Percentiles rank a stretch among this genome's conserved stretches.
Evolutionary conservation across 2,329 filamentous ascomycete species (phyloP).

Genomic region (Ceratocystis colombiana): DNA sequence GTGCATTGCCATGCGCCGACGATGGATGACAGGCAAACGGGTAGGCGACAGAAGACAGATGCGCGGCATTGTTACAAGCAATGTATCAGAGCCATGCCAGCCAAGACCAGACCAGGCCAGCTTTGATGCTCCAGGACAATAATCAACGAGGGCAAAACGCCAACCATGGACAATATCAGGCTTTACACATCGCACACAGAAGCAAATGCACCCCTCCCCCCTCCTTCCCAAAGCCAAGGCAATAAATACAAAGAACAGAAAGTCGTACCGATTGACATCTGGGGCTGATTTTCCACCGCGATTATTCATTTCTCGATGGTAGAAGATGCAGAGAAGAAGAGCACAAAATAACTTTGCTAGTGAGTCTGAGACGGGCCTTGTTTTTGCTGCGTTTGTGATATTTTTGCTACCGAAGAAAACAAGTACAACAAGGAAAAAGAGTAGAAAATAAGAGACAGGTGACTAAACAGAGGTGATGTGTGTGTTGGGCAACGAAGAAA

Average conservation of each 20-base stretch:
- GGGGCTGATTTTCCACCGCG: constrained; percentile 93
- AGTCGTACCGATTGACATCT: constrained; percentile 90
- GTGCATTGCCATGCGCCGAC: background rate
- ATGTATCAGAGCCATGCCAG: background rate
- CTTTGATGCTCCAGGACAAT: background rate
- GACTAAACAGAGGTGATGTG: constrained; percentile 1
- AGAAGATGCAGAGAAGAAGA: constrained; percentile 18
- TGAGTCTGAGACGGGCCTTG: constrained; percentile 1
- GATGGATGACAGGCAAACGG: background rate
- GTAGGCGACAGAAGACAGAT: background rate
- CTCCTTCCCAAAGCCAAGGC: constrained; percentile 26
- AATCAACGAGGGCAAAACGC: background rate
- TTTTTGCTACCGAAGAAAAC: constrained; percentile 16
- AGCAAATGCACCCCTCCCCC: background rate
- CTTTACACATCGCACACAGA: constrained; percentile 18
- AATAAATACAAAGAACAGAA: background rate
- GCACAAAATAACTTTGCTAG: constrained; percentile 7
- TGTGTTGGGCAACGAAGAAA: background rate
- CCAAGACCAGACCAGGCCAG: background rate
- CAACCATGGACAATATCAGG: background rate
- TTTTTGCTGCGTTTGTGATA: background rate
- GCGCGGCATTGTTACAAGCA: constrained; percentile 22
- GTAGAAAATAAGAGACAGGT: constrained; percentile 1
- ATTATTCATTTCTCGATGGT: constrained; percentile 81
- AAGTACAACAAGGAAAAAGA: constrained; percentile 7